Evolutionary conservation across 306 rosid genomes (phyloP).

Genomic region (Benincasa hispida): DNA sequence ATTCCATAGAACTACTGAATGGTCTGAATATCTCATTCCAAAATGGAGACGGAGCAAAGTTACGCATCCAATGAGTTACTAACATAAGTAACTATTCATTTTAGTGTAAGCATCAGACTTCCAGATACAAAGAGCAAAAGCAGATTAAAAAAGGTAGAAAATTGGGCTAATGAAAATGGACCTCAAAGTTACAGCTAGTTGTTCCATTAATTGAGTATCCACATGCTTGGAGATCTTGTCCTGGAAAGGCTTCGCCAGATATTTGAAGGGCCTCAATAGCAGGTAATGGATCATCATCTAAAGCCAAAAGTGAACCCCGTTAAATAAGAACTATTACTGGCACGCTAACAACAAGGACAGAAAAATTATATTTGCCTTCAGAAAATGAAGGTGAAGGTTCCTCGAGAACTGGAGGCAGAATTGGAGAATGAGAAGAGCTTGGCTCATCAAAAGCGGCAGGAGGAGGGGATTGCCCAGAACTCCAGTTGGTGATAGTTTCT

Average conservation of each 20-base stretch:
- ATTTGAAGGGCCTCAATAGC: constrained; percentile 82
- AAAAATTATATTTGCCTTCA: constrained; percentile 42
- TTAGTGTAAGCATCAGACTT: neutral
- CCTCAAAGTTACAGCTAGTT: constrained; percentile 94
- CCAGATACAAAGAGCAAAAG: neutral
- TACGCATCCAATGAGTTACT: neutral
- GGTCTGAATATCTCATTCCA: neutral
- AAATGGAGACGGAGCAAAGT: neutral
- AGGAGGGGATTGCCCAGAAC: constrained; percentile 52
- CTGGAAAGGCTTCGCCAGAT: constrained; percentile 83
- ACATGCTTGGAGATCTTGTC: constrained; percentile 77
- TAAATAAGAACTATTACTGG: constrained; percentile 15
- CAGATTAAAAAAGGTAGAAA: neutral
- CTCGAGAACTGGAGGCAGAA: constrained; percentile 73
- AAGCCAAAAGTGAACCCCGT: constrained; percentile 35
- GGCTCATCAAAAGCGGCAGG: constrained; percentile 56
- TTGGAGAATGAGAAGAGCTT: constrained; percentile 54
- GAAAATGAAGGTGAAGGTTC: constrained; percentile 96
- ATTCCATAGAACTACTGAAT: neutral
- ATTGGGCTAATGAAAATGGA: constrained; percentile 20
- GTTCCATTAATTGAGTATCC: constrained; percentile 88
- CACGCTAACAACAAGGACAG: neutral
- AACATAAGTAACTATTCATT: neutral
- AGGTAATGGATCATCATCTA: constrained; percentile 94
- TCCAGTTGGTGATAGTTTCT: constrained; percentile 53